Percentiles rank a stretch among this genome's conserved stretches.
Conservation (phyloP, 805 yeast species). For the Candida namnaoensis region DNA sequence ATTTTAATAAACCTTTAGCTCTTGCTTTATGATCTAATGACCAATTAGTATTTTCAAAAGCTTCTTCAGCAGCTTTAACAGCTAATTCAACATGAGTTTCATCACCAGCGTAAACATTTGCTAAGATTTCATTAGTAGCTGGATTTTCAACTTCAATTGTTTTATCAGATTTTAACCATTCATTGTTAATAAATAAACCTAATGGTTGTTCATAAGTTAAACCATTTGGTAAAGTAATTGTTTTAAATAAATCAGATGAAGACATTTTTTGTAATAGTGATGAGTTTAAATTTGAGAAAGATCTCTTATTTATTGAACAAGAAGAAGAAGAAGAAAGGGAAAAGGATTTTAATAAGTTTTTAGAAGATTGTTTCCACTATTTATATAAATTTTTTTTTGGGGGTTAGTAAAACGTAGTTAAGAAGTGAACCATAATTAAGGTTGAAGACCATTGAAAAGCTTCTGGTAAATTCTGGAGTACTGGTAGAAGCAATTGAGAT, state of each 20-base stretch:
- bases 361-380: too few relatives aligned
- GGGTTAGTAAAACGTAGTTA: too few relatives aligned
- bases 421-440: too few relatives aligned
- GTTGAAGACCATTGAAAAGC: too few relatives aligned
- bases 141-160: slow-evolving; percentile 51
- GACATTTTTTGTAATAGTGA: neutral
- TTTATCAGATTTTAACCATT: slow-evolving; percentile 53
- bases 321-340: too few relatives aligned
- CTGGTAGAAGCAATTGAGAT: too few relatives aligned
- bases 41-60: slow-evolving; percentile 50
- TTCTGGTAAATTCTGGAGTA: too few relatives aligned
- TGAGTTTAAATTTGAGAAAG: too few relatives aligned
- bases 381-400: too few relatives aligned
- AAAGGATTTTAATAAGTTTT: too few relatives aligned
- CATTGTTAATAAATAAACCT: slow-evolving; percentile 84
- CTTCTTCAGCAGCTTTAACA: slow-evolving; percentile 41
- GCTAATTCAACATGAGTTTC: slow-evolving; percentile 13
- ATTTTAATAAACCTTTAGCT: slow-evolving; percentile 41
- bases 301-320: too few relatives aligned
- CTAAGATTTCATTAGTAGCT: slow-evolving; percentile 53
- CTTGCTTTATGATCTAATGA: slow-evolving; percentile 51
- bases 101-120: slow-evolving; percentile 22
- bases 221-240: slow-evolving; percentile 58
- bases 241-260: slow-evolving; percentile 2
- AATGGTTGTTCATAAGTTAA: slow-evolving; percentile 67